Conservation (phyloP, 139 green algal genomes). For the Auxenochlorella pyrenoidosa region DNA sequence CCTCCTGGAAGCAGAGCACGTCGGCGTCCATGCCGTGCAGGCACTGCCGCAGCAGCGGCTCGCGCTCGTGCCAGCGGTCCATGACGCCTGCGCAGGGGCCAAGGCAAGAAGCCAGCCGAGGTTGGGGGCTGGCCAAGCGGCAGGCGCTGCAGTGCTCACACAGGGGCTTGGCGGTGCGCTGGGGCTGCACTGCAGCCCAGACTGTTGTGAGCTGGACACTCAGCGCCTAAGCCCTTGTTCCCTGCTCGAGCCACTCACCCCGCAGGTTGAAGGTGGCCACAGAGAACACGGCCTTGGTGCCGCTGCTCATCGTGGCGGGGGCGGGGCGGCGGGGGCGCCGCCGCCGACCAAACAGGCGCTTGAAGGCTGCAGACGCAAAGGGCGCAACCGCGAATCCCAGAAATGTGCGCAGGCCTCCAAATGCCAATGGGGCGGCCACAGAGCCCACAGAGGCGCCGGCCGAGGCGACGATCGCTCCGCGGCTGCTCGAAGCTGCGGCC, state of each 20-base stretch:
- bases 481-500: no score
- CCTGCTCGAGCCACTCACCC: no score
- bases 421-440: no score
- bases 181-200: no score
- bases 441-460: no score
- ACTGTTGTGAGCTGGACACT: no score
- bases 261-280: slow-evolving; percentile 57
- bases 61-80: slow-evolving; percentile 55
- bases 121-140: no score
- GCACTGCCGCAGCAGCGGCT: slow-evolving; percentile 42
- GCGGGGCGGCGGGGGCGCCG: not conserved
- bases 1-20: slow-evolving; percentile 61
- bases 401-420: not conserved
- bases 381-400: not conserved
- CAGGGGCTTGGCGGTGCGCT: no score
- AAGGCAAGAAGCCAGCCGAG: no score
- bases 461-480: no score
- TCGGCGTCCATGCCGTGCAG: slow-evolving; percentile 57
- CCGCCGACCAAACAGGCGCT: not conserved
- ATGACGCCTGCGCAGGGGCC: slow-evolving; percentile 25
- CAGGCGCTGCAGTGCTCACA: no score
- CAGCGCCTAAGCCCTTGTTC: no score
- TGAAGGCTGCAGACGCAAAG: not conserved
- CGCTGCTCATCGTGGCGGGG: not conserved
- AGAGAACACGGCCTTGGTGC: slow-evolving; percentile 16